Evolutionary conservation across 768 basidiomycete species (phyloP).

Genomic region (Phlebiopsis gigantea): DNA sequence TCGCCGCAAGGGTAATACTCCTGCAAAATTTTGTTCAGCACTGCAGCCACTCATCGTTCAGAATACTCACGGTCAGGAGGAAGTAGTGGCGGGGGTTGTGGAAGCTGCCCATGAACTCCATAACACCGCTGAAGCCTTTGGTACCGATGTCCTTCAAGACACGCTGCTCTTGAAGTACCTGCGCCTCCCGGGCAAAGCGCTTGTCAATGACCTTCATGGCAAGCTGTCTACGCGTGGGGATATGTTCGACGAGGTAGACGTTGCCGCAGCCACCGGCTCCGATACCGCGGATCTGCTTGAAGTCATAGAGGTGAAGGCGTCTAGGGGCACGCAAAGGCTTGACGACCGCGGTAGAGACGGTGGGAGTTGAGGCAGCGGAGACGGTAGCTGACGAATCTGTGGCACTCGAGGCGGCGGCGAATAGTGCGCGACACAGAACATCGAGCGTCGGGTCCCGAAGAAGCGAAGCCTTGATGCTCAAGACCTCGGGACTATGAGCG

Average conservation of each 20-base stretch:
- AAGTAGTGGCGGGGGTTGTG: conserved; percentile 7
- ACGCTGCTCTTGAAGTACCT: neutral
- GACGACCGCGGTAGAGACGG: neutral
- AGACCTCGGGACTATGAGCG: conserved; percentile 5
- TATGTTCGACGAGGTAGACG: conserved; percentile 22
- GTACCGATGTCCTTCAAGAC: neutral
- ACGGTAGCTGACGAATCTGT: neutral
- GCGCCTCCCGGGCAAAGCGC: conserved; percentile 1
- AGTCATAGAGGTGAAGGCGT: conserved; percentile 12
- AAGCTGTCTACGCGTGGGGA: conserved; percentile 10
- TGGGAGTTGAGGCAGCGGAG: neutral
- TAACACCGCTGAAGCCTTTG: neutral
- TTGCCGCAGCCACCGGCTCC: conserved; percentile 20
- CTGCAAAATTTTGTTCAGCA: neutral
- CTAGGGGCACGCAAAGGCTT: neutral
- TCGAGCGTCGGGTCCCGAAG: neutral
- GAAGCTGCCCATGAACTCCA: conserved; percentile 12
- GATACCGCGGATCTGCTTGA: conserved; percentile 16
- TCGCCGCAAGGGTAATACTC: conserved; percentile 8
- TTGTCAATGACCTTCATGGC: conserved; percentile 23
- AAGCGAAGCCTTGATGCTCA: neutral
- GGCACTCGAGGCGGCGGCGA: neutral
- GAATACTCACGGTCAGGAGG: conserved; percentile 3
- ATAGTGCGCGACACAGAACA: neutral
- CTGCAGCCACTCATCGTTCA: neutral